These are phyloP conservation scores for Amanita muscaria DNA, from an alignment of 768 basidiomycete genomes.

Conservation along the genomic window DNA sequence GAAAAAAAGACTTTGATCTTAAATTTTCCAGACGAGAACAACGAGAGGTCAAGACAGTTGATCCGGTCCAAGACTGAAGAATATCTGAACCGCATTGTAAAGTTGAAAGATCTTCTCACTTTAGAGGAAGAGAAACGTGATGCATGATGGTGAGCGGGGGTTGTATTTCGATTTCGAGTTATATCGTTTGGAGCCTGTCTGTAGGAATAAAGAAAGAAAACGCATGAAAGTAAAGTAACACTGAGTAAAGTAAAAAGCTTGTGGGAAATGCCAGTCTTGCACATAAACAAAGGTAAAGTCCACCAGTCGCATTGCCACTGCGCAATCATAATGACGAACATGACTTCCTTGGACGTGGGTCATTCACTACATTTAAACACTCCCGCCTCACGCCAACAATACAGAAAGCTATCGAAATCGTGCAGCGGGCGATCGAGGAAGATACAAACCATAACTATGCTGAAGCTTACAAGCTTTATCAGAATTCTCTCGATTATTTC, in stretches of 20 bases:
- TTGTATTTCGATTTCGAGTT: too few species aligned
- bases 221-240: too few species aligned
- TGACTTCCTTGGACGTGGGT: slow-evolving; percentile 41
- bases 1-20: too few species aligned
- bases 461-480: slow-evolving; percentile 91
- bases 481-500: slow-evolving; percentile 95
- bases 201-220: too few species aligned
- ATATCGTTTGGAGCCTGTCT: too few species aligned
- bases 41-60: slow-evolving; percentile 80
- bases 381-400: neutral
- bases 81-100: slow-evolving; percentile 88
- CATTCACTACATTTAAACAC: neutral
- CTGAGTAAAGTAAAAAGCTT: too few species aligned
- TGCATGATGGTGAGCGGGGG: too few species aligned
- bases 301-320: neutral
- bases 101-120: slow-evolving; percentile 74
- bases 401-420: slow-evolving; percentile 74
- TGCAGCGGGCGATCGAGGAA: slow-evolving; percentile 87
- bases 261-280: too few species aligned
- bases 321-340: slow-evolving; percentile 29
- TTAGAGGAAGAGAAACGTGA: slow-evolving; percentile 54
- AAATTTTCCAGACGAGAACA: slow-evolving; percentile 95
- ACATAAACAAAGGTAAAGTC: slow-evolving; percentile 8
- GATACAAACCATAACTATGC: slow-evolving; percentile 90
- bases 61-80: slow-evolving; percentile 86